Evolutionary conservation across 176 grass and related monocot species (phyloP).

Genomic region (Calamus simplicifolius): DNA sequence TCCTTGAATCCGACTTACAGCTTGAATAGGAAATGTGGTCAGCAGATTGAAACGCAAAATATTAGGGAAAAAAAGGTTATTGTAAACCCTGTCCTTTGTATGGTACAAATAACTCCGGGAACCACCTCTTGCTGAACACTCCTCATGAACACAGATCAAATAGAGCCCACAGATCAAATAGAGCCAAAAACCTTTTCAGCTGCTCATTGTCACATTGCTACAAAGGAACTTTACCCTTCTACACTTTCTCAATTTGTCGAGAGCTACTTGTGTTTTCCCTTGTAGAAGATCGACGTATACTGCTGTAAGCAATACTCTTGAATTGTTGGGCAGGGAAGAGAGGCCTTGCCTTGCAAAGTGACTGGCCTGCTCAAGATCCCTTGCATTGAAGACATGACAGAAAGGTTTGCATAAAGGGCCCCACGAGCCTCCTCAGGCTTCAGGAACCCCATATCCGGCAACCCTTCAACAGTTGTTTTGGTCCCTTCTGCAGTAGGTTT

Average conservation of each 20-base stretch:
- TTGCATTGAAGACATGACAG: constrained; percentile 54
- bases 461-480: constrained; percentile 40
- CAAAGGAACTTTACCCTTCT: constrained; percentile 63
- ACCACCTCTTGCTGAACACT: not conserved
- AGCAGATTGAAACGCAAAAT: not conserved
- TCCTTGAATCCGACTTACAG: constrained; percentile 1
- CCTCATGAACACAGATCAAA: not conserved
- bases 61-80: constrained; percentile 10
- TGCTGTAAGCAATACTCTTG: constrained; percentile 58
- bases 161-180: too few relatives aligned
- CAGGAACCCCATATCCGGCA: constrained; percentile 20
- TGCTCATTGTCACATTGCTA: constrained; percentile 32
- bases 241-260: constrained; percentile 68
- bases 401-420: constrained; percentile 60
- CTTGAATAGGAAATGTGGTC: not conserved
- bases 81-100: constrained; percentile 20
- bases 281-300: constrained; percentile 82
- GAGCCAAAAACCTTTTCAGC: not conserved
- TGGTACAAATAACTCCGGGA: constrained; percentile 7
- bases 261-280: constrained; percentile 55
- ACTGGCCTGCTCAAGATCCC: constrained; percentile 59
- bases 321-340: constrained; percentile 41
- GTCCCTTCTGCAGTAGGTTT: constrained; percentile 39
- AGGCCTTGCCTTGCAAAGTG: constrained; percentile 50
- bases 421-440: constrained; percentile 63